Evolutionary conservation across 441 rosid genomes (phyloP), one percentile per base, ranked within the genome.

Genomic region (Populus hybrid): DNA sequence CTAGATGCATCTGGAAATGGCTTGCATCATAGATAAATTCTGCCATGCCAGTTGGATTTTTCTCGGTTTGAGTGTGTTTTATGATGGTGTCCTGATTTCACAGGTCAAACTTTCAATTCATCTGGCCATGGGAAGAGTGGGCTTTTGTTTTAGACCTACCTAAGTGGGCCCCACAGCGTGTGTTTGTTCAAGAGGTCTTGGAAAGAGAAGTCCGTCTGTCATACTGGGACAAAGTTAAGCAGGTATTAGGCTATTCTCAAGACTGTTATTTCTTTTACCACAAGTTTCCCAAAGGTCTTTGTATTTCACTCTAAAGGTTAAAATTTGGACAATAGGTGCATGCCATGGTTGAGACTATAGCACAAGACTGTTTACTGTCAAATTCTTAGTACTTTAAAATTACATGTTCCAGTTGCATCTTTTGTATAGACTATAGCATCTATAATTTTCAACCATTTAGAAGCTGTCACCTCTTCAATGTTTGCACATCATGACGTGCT

Each of bases 121-220:
- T 94, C 79, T 97, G 99, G 99, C 99, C 99, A 8, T 97, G 99
- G 99, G 99, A 97, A 84, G 99, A 97, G 82, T 97, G 99, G 99
- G 97, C 93, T 74, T 87, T 87, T 88, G 98, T 97, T 79, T 81
- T 97, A 78, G 97, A 89, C 83, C 97, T 94, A 72, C 98, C 98
- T 76, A 92, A 88, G 80, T 97, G 99, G 99, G 98, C 97, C 40
- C 99, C 99, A 63, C 96, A 97, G 84, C 98, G 97, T 36, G 97
- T 90, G 36, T 97, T 97, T 89, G 99, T 97, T 77, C 97, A 92
- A 88, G 99, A 97, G 85, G 97, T 97, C 81, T 81, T 97, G 88
- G 98, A 97, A 87, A 92, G 99, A 86, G 99, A 97, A 93, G 89
- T 92, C 36, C 98, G 98, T 72, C 85, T 97, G 71, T 97, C 99